Evolutionary conservation across 108 stramenopile species (phyloP).

Genomic region (Fragilariopsis cylindrus): DNA sequence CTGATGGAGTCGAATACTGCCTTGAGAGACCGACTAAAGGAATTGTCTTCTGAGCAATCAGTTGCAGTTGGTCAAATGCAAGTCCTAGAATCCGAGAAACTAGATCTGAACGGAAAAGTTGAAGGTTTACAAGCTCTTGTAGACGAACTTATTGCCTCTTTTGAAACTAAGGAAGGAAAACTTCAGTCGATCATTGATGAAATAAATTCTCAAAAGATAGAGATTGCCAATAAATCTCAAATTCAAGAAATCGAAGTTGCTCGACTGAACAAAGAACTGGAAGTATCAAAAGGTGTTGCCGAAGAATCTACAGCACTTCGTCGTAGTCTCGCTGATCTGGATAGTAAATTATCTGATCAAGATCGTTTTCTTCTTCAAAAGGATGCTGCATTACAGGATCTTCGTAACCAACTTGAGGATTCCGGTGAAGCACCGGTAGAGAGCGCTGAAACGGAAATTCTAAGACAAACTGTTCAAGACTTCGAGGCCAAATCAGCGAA

Average conservation of each 20-base stretch:
- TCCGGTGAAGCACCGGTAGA: slow-evolving; percentile 11
- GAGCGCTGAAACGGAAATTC: slow-evolving; percentile 27
- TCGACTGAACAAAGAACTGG: slow-evolving; percentile 6
- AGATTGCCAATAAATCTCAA: slow-evolving; percentile 2
- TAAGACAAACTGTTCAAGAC: slow-evolving; percentile 18
- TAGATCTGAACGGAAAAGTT: slow-evolving; percentile 4
- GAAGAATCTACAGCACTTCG: slow-evolving; percentile 11
- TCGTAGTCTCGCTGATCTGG: slow-evolving; percentile 6
- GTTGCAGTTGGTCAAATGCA: not conserved
- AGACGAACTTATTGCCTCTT: not conserved
- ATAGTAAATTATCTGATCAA: slow-evolving; percentile 12
- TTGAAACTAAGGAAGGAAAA: slow-evolving; percentile 8
- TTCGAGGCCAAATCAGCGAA: slow-evolving; percentile 15
- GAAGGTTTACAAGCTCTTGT: not conserved
- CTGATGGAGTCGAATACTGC: not conserved
- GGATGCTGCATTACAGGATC: slow-evolving; percentile 28
- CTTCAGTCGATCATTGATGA: slow-evolving; percentile 8
- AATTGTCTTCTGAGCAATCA: not conserved
- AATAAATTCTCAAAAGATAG: slow-evolving; percentile 8
- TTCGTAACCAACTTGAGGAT: slow-evolving; percentile 18
- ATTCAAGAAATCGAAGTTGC: slow-evolving; percentile 8
- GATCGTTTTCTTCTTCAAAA: slow-evolving; percentile 25
- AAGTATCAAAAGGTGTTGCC: not conserved
- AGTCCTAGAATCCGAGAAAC: slow-evolving; percentile 4
- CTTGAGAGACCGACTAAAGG: not conserved